Base-by-base conservation (phyloP, 169 alveolate species). In the Cryptosporidium sp. region DNA sequence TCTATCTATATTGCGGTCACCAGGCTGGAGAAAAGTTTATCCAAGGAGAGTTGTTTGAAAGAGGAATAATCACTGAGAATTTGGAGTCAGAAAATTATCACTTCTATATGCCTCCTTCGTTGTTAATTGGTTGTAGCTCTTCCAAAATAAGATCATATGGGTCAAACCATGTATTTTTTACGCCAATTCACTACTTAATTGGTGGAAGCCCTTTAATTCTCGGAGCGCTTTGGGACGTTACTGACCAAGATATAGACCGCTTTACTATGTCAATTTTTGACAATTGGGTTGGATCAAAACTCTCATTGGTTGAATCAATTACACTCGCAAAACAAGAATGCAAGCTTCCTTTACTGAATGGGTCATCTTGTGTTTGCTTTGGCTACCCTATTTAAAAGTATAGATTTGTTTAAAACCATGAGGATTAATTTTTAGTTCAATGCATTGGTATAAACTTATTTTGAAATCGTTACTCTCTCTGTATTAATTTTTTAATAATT, bases 161-260 rank as follows among this genome's bases (percentile, higher is more conserved):
- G 21, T 39, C 67, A 16, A 61, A 62, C 45, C 51, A 80, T 16
- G n/a, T 44, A 35, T 80, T 80, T 33, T 80, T 42, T 48, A 80
- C 89, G 10, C 89, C 89, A 10, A 9, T 80, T 33, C 75, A 80
- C 65, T 80, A 80, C 62, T 29, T 80, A 42, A 80, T 80, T 14
- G 89, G 89, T 80, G 89, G 89, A 8, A 80, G 89, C 7, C 89
- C 89, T 10, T 80, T 80, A 18, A 45, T 80, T 26, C 89, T 80
- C 5, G 89, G 89, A n/a, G 75, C 67, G 9, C 89, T 80, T 62
- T 80, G 89, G 89, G 89, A 80, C 14, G 89, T 80, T 21, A 80
- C 89, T 8, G 89, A 80, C 26, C 89, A 80, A 44, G 89, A 80
- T 60, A 80, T 80, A 29, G 89, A 80, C 68, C 89, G 73, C 52